Percentiles rank a stretch among this genome's conserved stretches.
Conservation (phyloP, 176 grass and related monocot species). For the Ampelocalamus luodianensis region DNA sequence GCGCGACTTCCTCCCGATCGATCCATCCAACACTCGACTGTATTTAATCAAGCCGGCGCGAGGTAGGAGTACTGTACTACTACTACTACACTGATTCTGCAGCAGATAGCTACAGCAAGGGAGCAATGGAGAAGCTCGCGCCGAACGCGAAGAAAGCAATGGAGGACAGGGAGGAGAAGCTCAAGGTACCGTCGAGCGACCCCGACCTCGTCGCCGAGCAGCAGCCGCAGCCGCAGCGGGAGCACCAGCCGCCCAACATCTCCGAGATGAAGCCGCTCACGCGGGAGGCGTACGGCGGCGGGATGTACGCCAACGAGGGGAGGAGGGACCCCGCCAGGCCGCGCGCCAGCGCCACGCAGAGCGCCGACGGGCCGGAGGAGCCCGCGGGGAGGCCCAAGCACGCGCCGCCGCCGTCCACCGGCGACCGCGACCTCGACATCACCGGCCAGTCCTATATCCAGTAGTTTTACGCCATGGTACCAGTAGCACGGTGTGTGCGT, state of each 20-base stretch:
- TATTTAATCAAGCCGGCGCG: not conserved
- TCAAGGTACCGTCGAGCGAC: slow-evolving; percentile 49
- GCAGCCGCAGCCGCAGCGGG: slow-evolving; percentile 41
- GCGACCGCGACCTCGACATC: slow-evolving; percentile 86
- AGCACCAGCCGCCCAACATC: slow-evolving; percentile 64
- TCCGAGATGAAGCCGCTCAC: slow-evolving; percentile 82
- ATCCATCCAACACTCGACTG: not conserved
- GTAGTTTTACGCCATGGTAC: slow-evolving; percentile 39
- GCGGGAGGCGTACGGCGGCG: slow-evolving; percentile 78
- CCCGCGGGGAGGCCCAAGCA: slow-evolving; percentile 22
- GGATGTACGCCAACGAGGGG: slow-evolving; percentile 65
- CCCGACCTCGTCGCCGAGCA: slow-evolving; percentile 12
- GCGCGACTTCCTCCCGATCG: not conserved
- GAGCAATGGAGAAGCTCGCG: slow-evolving; percentile 52
- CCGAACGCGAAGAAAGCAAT: slow-evolving; percentile 47
- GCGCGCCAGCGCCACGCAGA: slow-evolving; percentile 68
- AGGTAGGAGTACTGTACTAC: not conserved
- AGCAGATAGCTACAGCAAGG: not conserved
- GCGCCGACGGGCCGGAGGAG: slow-evolving; percentile 69
- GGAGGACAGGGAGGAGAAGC: slow-evolving; percentile 46
- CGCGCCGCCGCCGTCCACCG: slow-evolving; percentile 72
- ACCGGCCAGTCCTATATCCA: slow-evolving; percentile 87
- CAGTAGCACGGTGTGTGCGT: not conserved
- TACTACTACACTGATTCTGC: not conserved
- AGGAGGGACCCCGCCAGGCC: slow-evolving; percentile 35